A percentile compares a stretch with the other conserved stretches of the same genome.
These are phyloP conservation scores for Fusarium sororula DNA, from an alignment of 2,329 filamentous ascomycete genomes.

Conservation along the genomic window DNA sequence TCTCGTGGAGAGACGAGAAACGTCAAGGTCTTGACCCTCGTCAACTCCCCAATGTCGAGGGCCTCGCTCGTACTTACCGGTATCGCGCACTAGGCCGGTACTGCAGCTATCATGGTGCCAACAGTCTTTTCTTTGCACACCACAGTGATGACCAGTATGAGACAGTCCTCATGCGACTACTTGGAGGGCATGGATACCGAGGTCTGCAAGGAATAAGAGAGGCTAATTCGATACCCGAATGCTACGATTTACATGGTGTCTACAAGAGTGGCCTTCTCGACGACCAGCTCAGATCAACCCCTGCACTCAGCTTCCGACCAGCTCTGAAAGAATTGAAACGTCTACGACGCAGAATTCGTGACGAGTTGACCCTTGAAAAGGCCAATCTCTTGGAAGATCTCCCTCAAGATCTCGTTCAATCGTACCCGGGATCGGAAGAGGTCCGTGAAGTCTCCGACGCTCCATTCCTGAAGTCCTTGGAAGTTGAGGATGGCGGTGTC, in stretches of 20 bases:
- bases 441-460: slow-evolving; percentile 30
- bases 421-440: slow-evolving; percentile 41
- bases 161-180: slow-evolving; percentile 82
- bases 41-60: slow-evolving; percentile 74
- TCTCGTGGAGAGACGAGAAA: slow-evolving; percentile 59
- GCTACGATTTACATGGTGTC: slow-evolving; percentile 76
- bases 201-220: slow-evolving; percentile 76
- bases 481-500: slow-evolving; percentile 72
- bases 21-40: slow-evolving; percentile 44
- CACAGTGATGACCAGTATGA: slow-evolving; percentile 93
- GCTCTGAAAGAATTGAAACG: slow-evolving; percentile 42
- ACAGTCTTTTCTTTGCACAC: slow-evolving; percentile 79
- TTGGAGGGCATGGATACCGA: slow-evolving; percentile 71
- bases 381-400: slow-evolving; percentile 14
- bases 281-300: slow-evolving; percentile 50
- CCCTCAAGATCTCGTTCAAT: slow-evolving; percentile 34
- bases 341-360: slow-evolving; percentile 44
- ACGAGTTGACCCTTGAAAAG: slow-evolving; percentile 40
- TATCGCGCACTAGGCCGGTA: slow-evolving; percentile 75
- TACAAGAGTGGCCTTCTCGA: slow-evolving; percentile 70
- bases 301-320: slow-evolving; percentile 52
- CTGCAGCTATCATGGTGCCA: slow-evolving; percentile 62
- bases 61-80: slow-evolving; percentile 75
- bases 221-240: slow-evolving; percentile 81
- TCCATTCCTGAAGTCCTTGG: slow-evolving; percentile 48